Base-by-base conservation (phyloP, 2,329 filamentous ascomycete genomes). In the Metarhizium robertsii region DNA sequence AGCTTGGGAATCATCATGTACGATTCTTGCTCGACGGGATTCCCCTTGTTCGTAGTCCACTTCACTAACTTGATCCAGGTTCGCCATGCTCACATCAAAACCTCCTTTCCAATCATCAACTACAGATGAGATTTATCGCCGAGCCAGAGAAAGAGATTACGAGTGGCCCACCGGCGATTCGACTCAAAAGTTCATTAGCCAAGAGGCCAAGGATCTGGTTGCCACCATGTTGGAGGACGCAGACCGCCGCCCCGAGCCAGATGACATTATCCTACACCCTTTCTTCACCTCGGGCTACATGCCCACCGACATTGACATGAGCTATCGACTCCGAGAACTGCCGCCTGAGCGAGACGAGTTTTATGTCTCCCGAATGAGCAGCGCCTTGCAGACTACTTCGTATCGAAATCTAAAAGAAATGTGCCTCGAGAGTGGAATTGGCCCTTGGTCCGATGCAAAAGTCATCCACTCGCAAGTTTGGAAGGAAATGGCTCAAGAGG, bases 1-100 rank as follows among this genome's bases (percentile, higher is more conserved):
- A 96, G 92, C 48, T 79, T 99, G 67, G 94, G 95, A 20, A 94
- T 99, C 62, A 99, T 99, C 68, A 91, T 95, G 85, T 92, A 75
- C 75, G 84, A 65, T 2, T 45, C 16, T 45, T 45, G n/a, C n/a
- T 5, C 16, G n/a, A 45, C 18, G 42, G 16, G n/a, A 8, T 20
- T 10, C 10, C 6, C n/a, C 16, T 45, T 45, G 16, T 8, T 43
- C 25, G 14, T 42, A 36, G 50, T 53, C 25, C 11, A 47, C 5
- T 13, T 32, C 50, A 53, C 54, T 59, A 48, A 57, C 51, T 2
- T 13, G 6, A 34, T 20, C 10, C 62, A 90, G 87, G 70, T 97
- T 95, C 73, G 95, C 94, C 51, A 92, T 99, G 83, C 87, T 97
- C 50, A 94, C 94, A 7, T 95, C 94, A 20, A 95, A 92, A 65